Conservation (phyloP, 305 asterid genomes). For the Vinca major region DNA sequence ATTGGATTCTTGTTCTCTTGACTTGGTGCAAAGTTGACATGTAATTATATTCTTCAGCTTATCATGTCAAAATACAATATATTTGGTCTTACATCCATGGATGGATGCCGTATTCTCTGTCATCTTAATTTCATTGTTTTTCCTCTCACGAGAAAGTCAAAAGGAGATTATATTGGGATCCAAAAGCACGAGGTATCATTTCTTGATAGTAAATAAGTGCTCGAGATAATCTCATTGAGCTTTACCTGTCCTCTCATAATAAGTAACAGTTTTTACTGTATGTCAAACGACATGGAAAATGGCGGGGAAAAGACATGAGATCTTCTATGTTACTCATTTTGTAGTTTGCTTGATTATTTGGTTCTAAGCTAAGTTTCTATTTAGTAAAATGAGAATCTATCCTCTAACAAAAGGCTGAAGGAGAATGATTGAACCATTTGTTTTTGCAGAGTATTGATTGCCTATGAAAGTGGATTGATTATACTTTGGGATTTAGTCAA, state of each 20-base stretch:
- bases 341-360: background rate
- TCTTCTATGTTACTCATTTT: background rate
- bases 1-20: background rate
- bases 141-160: background rate
- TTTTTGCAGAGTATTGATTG: conserved; percentile 59
- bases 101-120: background rate
- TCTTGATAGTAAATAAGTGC: background rate
- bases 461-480: conserved; percentile 70
- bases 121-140: background rate
- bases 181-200: background rate
- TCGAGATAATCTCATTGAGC: background rate
- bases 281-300: background rate
- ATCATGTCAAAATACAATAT: background rate
- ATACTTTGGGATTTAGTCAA: conserved; percentile 81
- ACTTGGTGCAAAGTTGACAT: background rate
- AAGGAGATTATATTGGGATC: background rate
- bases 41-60: background rate
- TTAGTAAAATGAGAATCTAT: background rate
- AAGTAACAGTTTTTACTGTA: background rate
- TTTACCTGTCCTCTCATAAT: background rate
- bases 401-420: background rate
- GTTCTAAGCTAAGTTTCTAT: background rate
- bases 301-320: background rate
- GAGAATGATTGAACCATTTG: conserved; percentile 2
- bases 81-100: background rate